Evolutionary conservation across 495 filamentous ascomycete species (phyloP).

Genomic region (Podospora appendiculata): DNA sequence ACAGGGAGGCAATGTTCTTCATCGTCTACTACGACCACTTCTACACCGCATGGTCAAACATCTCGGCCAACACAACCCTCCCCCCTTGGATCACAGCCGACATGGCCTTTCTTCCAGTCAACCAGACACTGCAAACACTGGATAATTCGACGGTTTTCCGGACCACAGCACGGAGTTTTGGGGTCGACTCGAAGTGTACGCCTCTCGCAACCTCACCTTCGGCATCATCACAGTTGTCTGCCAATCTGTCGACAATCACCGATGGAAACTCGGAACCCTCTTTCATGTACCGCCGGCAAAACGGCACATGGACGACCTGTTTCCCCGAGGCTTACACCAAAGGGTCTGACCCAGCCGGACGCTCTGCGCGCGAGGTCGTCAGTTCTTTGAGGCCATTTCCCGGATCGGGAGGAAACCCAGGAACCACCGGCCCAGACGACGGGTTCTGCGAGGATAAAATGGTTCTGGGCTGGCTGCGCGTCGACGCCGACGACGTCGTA

Average conservation of each 20-base stretch:
- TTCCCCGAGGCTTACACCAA: neutral
- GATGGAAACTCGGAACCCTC: neutral
- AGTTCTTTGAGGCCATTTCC: neutral
- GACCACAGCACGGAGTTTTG: neutral
- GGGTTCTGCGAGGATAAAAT: slow-evolving; percentile 5
- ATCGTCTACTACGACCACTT: slow-evolving; percentile 13
- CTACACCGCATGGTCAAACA: slow-evolving; percentile 24
- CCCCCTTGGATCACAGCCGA: slow-evolving; percentile 27
- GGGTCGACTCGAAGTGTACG: neutral
- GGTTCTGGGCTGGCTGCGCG: slow-evolving; percentile 17
- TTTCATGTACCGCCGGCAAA: neutral
- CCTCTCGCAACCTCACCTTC: neutral
- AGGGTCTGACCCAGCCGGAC: neutral
- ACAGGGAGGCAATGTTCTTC: neutral
- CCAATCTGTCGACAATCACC: neutral
- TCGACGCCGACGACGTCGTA: neutral
- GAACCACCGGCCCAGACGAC: neutral
- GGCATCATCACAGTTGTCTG: neutral
- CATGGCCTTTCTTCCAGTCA: slow-evolving; percentile 29
- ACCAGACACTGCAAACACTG: too few relatives aligned
- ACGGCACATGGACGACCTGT: slow-evolving; percentile 1
- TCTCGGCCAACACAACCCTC: slow-evolving; percentile 14
- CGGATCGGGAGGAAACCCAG: neutral
- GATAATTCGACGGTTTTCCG: neutral
- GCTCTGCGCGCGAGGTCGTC: neutral